A percentile compares a stretch with the other conserved stretches of the same genome.
Conservation (phyloP, 306 rosid genomes). For the Carpinus fangiana region DNA sequence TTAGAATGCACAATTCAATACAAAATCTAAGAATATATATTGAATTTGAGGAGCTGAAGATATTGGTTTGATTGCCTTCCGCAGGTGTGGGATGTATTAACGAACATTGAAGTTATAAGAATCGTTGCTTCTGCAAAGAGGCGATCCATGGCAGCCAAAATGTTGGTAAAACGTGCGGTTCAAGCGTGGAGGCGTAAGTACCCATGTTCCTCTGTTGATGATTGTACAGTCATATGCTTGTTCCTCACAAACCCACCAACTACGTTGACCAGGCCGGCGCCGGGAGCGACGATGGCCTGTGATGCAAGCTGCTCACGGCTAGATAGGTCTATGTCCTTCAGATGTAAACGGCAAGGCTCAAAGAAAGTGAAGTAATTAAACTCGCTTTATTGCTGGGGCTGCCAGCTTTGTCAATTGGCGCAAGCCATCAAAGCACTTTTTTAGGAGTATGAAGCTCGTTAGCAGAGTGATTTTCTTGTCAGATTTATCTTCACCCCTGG, state of each 20-base stretch:
- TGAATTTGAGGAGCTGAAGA: background rate
- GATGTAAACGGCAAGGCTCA: slow-evolving; percentile 26
- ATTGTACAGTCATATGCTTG: slow-evolving; percentile 71
- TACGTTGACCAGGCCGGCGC: slow-evolving; percentile 11
- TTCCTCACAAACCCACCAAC: slow-evolving; percentile 51
- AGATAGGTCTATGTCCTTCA: slow-evolving; percentile 22
- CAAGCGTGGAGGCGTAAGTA: slow-evolving; percentile 61
- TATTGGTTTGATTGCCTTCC: background rate
- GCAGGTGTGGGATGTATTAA: slow-evolving; percentile 90
- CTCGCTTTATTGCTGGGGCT: slow-evolving; percentile 41
- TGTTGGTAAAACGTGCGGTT: slow-evolving; percentile 62
- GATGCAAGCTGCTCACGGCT: slow-evolving; percentile 19
- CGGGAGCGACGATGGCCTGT: background rate
- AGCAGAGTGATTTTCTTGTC: background rate
- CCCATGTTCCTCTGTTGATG: slow-evolving; percentile 66
- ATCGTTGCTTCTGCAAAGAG: slow-evolving; percentile 72
- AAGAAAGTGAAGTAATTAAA: slow-evolving; percentile 49
- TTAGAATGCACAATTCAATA: background rate
- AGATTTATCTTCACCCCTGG: background rate
- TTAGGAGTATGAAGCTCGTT: background rate
- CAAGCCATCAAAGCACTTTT: slow-evolving; percentile 26
- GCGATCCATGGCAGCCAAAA: slow-evolving; percentile 63
- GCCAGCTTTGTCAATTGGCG: slow-evolving; percentile 30
- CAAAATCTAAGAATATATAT: too few relatives aligned
- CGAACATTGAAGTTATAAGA: slow-evolving; percentile 69